phyloP scores from a whole-genome alignment of 2,329 filamentous ascomycete genomes.

The Aspergillus sp. region DNA sequence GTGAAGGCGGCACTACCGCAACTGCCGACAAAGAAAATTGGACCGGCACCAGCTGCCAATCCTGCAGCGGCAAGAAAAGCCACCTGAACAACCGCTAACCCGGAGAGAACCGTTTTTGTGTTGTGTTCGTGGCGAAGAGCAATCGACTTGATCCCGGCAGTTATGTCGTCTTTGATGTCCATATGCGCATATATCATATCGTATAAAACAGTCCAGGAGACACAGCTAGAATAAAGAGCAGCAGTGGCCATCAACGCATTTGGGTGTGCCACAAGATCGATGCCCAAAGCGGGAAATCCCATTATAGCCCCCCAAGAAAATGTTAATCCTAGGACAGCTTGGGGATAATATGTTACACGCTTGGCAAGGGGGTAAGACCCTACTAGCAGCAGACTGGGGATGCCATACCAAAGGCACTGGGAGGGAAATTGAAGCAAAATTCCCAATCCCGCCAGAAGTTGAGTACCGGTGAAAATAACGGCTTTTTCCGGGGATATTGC shows the following conservation, averaged over 20 bases:
- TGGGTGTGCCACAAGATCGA: constrained; percentile 44
- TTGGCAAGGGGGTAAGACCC: constrained; percentile 54
- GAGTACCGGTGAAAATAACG: constrained; percentile 45
- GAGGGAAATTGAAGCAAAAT: constrained; percentile 45
- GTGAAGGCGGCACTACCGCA: constrained; percentile 58
- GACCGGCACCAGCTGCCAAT: constrained; percentile 54
- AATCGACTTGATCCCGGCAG: constrained; percentile 53
- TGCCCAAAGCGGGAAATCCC: constrained; percentile 46
- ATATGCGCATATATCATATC: constrained; percentile 55
- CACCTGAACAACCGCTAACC: constrained; percentile 42
- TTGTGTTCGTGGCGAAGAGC: constrained; percentile 50
- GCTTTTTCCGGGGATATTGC: constrained; percentile 48
- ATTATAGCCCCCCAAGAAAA: constrained; percentile 54
- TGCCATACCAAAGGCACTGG: constrained; percentile 44
- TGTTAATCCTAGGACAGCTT: constrained; percentile 52
- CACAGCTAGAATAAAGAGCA: constrained; percentile 48
- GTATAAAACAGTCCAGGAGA: constrained; percentile 51
- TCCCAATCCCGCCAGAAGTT: constrained; percentile 43
- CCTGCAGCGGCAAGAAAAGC: constrained; percentile 46
- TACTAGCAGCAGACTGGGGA: constrained; percentile 46
- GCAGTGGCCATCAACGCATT: constrained; percentile 38
- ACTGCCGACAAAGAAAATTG: constrained; percentile 58
- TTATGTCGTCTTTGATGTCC: constrained; percentile 52
- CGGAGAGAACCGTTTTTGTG: constrained; percentile 45
- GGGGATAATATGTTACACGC: constrained; percentile 54